Evolutionary conservation across 139 green algal species (phyloP), one percentile per base, ranked within the genome.

Genomic region (Micractinium conductrix): DNA sequence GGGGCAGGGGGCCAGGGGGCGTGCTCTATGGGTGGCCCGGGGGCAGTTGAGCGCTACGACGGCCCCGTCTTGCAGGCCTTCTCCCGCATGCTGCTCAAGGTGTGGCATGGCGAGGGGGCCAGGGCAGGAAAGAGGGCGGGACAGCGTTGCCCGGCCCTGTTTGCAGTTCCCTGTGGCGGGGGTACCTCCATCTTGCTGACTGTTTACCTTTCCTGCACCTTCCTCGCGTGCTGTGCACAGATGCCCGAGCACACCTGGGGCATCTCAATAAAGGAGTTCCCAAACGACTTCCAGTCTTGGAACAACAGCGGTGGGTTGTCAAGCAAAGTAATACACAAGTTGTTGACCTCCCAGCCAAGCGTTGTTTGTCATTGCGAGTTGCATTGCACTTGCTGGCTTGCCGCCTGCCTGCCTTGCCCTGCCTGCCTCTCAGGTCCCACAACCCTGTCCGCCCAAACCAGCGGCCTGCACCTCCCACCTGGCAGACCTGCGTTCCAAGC

Each of bases 161-260:
- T n/a, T n/a, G n/a, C n/a, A n/a, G n/a, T n/a, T n/a, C n/a, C n/a
- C n/a, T n/a, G n/a, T n/a, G n/a, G n/a, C n/a, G n/a, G n/a, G n/a
- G n/a, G n/a, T n/a, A n/a, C n/a, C n/a, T n/a, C n/a, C n/a, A n/a
- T n/a, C n/a, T n/a, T n/a, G n/a, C n/a, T n/a, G n/a, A 22, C 48
- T 58, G 12, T 58, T 50, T 55, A 14, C 60, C 2, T 50, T 69
- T 48, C 60, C 60, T 38, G 9, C 14, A 22, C 14, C 4, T 26
- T 21, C 58, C 26, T 35, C 4, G 53, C 22, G 4, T 45, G 4
- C 5, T 2, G 9, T 24, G 42, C 67, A 48, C 88, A 92, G 88
- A 50, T 93, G 14, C 74, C 90, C 1, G 92, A 95, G 79, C 92
- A 95, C 87, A 95, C 92, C 4, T 95, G 90, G 90, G 92, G 92